These are phyloP conservation scores for Globisporangium parvum DNA, from an alignment of 352 stramenopile genomes.

Conservation along the genomic window DNA sequence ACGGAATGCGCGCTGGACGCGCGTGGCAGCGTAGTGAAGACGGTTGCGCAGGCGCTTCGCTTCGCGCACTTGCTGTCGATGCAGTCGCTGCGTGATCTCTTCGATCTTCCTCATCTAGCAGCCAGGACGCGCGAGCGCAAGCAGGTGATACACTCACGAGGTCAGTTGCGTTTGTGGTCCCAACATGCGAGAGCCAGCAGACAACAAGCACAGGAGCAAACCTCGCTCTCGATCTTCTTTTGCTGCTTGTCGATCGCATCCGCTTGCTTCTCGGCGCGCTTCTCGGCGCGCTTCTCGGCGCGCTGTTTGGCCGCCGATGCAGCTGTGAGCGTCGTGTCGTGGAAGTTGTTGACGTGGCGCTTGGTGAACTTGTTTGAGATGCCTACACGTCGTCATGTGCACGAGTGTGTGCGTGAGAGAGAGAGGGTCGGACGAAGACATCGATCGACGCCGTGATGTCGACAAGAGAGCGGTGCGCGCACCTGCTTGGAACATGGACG, in stretches of 20 bases:
- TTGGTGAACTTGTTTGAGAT: slow-evolving; percentile 85
- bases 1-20: slow-evolving; percentile 46
- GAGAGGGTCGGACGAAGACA: too few relatives aligned
- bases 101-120: slow-evolving; percentile 75
- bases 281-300: slow-evolving; percentile 54
- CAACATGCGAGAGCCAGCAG: too few relatives aligned
- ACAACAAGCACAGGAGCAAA: too few relatives aligned
- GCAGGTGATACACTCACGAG: too few relatives aligned
- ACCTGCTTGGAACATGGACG: slow-evolving; percentile 21
- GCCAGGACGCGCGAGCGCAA: not conserved
- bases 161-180: too few relatives aligned
- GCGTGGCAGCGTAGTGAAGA: slow-evolving; percentile 37
- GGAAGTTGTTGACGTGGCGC: slow-evolving; percentile 57
- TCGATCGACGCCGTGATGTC: not conserved
- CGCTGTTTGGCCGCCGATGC: slow-evolving; percentile 62
- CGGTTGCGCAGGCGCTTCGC: slow-evolving; percentile 52
- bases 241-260: slow-evolving; percentile 74
- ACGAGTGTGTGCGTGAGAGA: not conserved
- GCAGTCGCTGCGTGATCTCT: slow-evolving; percentile 56
- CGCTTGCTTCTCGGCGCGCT: slow-evolving; percentile 55
- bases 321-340: slow-evolving; percentile 66
- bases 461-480: too few relatives aligned
- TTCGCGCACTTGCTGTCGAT: slow-evolving; percentile 62
- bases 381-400: slow-evolving; percentile 17
- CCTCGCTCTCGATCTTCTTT: slow-evolving; percentile 72